A percentile compares a stretch with the other conserved stretches of the same genome.
phyloP scores from a whole-genome alignment of 2,329 filamentous ascomycete species.

The Endocalyx cinctus region DNA sequence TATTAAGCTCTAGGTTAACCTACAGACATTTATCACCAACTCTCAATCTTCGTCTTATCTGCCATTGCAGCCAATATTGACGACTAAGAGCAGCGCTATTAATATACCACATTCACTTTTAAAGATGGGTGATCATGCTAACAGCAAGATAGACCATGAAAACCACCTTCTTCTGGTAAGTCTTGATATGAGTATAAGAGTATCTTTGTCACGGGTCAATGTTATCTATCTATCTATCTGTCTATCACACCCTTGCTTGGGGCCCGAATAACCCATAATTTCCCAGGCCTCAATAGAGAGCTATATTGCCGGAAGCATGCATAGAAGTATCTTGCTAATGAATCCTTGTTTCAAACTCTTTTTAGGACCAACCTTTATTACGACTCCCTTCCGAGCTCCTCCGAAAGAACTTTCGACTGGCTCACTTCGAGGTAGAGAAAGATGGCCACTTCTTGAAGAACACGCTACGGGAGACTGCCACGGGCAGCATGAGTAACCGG shows the following conservation, averaged over 20 bases:
- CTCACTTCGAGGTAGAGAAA: conserved; percentile 71
- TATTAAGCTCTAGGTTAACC: too few relatives aligned
- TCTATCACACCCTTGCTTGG: neutral
- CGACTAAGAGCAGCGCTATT: too few relatives aligned
- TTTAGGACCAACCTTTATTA: conserved; percentile 89
- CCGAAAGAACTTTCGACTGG: conserved; percentile 88
- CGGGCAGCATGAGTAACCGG: conserved; percentile 60
- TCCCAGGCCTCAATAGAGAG: too few relatives aligned
- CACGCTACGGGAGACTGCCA: conserved; percentile 58
- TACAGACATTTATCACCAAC: too few relatives aligned
- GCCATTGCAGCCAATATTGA: neutral
- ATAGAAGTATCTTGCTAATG: conserved; percentile 4
- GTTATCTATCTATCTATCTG: conserved; percentile 1
- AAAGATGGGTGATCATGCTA: conserved; percentile 56
- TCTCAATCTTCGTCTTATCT: neutral
- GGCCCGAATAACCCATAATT: conserved; percentile 1
- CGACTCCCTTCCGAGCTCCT: conserved; percentile 89
- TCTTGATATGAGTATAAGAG: neutral
- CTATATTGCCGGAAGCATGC: neutral
- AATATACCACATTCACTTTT: too few relatives aligned
- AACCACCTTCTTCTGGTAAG: conserved; percentile 70
- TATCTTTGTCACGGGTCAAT: neutral
- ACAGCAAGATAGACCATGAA: conserved; percentile 67
- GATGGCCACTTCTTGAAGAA: conserved; percentile 60
- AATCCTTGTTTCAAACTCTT: conserved; percentile 4